A percentile compares a stretch with the other conserved stretches of the same genome.
Conservation (phyloP, 2,329 filamentous ascomycete genomes). For the Nemania bipapillata region DNA sequence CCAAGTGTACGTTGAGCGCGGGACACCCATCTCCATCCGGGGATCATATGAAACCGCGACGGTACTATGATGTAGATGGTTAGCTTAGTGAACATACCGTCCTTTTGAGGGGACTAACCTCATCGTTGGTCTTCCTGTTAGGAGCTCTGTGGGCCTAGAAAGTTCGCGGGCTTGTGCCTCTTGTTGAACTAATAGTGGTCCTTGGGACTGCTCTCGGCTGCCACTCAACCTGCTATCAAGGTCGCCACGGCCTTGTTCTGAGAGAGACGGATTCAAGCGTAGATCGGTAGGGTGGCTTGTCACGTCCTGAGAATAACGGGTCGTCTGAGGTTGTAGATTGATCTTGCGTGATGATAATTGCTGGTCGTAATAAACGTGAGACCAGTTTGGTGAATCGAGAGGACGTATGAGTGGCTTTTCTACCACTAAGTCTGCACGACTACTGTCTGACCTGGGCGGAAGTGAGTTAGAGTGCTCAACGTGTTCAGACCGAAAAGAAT, state of each 20-base stretch:
- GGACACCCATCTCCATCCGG: constrained; percentile 62
- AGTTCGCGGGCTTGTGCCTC: constrained; percentile 50
- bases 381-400: constrained; percentile 43
- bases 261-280: constrained; percentile 14
- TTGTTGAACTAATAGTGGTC: constrained; percentile 48
- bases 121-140: constrained; percentile 50
- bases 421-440: constrained; percentile 48
- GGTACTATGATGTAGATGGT: constrained; percentile 52
- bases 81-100: constrained; percentile 23
- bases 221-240: constrained; percentile 49
- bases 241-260: constrained; percentile 21
- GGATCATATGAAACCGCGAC: constrained; percentile 63
- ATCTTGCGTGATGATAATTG: constrained; percentile 25
- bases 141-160: constrained; percentile 36
- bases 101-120: constrained; percentile 48
- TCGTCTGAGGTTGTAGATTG: constrained; percentile 11
- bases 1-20: constrained; percentile 63
- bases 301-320: constrained; percentile 40
- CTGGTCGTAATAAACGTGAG: constrained; percentile 31
- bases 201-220: constrained; percentile 39
- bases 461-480: constrained; percentile 53
- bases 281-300: constrained; percentile 33
- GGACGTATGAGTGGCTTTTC: constrained; percentile 36
- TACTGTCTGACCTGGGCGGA: constrained; percentile 51
- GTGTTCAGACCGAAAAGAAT: constrained; percentile 44